These are phyloP conservation scores for Neurospora hispaniola DNA, from an alignment of 495 filamentous ascomycete species.

Conservation along the genomic window DNA sequence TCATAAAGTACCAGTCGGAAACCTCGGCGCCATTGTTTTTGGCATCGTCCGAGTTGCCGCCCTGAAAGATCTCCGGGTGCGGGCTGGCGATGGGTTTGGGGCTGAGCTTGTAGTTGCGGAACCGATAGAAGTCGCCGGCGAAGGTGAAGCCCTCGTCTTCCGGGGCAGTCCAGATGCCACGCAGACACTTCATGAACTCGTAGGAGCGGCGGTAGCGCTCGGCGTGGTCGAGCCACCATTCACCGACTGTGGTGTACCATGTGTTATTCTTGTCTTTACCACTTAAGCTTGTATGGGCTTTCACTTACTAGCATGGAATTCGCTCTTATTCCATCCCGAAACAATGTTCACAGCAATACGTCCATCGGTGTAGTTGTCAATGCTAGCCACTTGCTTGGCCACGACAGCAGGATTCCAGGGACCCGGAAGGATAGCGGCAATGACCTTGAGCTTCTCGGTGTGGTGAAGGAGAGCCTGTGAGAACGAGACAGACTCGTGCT, in stretches of 20 bases:
- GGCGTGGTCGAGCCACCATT: constrained; percentile 43
- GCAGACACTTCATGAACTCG: constrained; percentile 37
- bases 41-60: constrained; percentile 37
- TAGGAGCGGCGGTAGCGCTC: constrained; percentile 37
- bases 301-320: constrained; percentile 18
- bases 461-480: constrained; percentile 35
- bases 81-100: constrained; percentile 35
- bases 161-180: constrained; percentile 35
- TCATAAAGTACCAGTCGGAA: constrained; percentile 41
- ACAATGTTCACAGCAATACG: constrained; percentile 39
- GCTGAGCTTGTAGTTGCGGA: constrained; percentile 36
- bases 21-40: constrained; percentile 32
- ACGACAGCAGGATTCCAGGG: constrained; percentile 40
- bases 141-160: constrained; percentile 33
- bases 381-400: constrained; percentile 40
- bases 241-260: constrained; percentile 29
- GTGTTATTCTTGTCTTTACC: neutral
- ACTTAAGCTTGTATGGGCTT: too few relatives aligned
- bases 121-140: constrained; percentile 38
- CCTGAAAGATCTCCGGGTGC: constrained; percentile 39
- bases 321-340: constrained; percentile 40
- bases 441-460: constrained; percentile 34
- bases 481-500: constrained; percentile 41
- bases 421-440: constrained; percentile 39
- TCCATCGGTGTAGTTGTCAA: constrained; percentile 37